Evolutionary conservation across 2,329 filamentous ascomycete genomes (phyloP).

Genomic region (Ramularia endophylla): DNA sequence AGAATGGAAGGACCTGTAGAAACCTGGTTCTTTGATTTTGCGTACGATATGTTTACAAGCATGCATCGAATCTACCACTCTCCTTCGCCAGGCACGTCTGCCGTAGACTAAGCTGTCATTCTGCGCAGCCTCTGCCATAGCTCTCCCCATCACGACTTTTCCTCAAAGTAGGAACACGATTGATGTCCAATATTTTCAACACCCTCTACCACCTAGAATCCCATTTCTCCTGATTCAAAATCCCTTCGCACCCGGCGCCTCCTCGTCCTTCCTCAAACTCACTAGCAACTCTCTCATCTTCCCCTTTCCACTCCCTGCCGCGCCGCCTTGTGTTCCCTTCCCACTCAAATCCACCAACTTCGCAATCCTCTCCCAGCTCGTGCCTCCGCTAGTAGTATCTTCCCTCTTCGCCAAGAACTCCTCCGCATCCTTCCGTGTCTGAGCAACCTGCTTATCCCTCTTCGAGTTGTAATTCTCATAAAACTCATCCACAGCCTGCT

Average conservation of each 20-base stretch:
- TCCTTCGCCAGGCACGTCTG: too few relatives aligned
- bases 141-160: too few relatives aligned
- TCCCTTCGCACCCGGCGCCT: slow-evolving; percentile 58
- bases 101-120: too few relatives aligned
- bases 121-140: too few relatives aligned
- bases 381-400: slow-evolving; percentile 89
- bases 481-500: slow-evolving; percentile 95
- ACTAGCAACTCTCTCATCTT: slow-evolving; percentile 88
- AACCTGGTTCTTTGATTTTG: too few relatives aligned
- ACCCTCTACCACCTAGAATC: too few relatives aligned
- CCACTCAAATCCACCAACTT: slow-evolving; percentile 97
- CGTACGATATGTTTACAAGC: too few relatives aligned
- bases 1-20: too few relatives aligned
- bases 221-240: slow-evolving; percentile 10
- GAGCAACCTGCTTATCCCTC: slow-evolving; percentile 85
- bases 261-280: slow-evolving; percentile 88
- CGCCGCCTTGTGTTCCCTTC: slow-evolving; percentile 82
- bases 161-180: too few relatives aligned
- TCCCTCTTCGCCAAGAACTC: slow-evolving; percentile 84
- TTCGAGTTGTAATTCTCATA: slow-evolving; percentile 99
- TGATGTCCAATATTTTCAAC: too few relatives aligned
- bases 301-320: slow-evolving; percentile 86
- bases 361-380: slow-evolving; percentile 96
- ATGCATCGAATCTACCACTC: too few relatives aligned
- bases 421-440: slow-evolving; percentile 87